A percentile compares a stretch with the other conserved stretches of the same genome.
Evolutionary conservation across 1,139 yeast genomes (phyloP).

Genomic region (Zygosaccharomyces pseudobailii): DNA sequence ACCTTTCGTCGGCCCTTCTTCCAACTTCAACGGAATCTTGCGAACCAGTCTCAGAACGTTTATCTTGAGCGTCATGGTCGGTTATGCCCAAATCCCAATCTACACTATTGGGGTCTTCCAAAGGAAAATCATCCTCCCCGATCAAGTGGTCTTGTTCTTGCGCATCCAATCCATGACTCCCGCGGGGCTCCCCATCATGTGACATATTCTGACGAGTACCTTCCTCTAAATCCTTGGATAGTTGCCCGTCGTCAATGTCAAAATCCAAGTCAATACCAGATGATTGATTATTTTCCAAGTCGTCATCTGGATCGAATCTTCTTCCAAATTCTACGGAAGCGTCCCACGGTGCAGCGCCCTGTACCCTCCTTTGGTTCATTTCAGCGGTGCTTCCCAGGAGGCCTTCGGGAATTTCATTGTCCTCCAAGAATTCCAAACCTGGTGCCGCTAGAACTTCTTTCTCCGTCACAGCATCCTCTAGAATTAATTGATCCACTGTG

Average conservation of each 20-base stretch:
- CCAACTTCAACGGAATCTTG: slow-evolving; percentile 35
- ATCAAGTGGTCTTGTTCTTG: slow-evolving; percentile 11
- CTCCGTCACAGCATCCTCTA: slow-evolving; percentile 76
- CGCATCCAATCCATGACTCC: slow-evolving; percentile 2
- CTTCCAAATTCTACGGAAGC: slow-evolving; percentile 34
- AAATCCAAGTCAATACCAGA: slow-evolving; percentile 33
- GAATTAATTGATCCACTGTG: slow-evolving; percentile 51
- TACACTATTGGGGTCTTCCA: slow-evolving; percentile 24
- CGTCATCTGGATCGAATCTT: slow-evolving; percentile 39
- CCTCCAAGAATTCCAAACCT: slow-evolving; percentile 46
- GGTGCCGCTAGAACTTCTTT: slow-evolving; percentile 66
- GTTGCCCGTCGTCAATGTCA: slow-evolving; percentile 21
- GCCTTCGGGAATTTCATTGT: slow-evolving; percentile 15
- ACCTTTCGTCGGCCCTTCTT: slow-evolving; percentile 32
- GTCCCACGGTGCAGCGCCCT: slow-evolving; percentile 33
- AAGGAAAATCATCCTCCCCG: slow-evolving; percentile 17
- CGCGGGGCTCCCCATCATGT: slow-evolving; percentile 3
- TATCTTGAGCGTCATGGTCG: slow-evolving; percentile 9
- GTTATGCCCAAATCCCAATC: slow-evolving; percentile 31
- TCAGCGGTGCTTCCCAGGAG: slow-evolving; percentile 20
- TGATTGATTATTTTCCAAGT: slow-evolving; percentile 18
- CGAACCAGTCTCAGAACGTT: slow-evolving; percentile 7
- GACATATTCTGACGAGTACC: slow-evolving; percentile 54
- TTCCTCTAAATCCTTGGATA: slow-evolving; percentile 48
- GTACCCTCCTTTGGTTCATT: slow-evolving; percentile 23